phyloP scores from a whole-genome alignment of 2,329 filamentous ascomycete species.

The Arthrobotrys musiformis region DNA sequence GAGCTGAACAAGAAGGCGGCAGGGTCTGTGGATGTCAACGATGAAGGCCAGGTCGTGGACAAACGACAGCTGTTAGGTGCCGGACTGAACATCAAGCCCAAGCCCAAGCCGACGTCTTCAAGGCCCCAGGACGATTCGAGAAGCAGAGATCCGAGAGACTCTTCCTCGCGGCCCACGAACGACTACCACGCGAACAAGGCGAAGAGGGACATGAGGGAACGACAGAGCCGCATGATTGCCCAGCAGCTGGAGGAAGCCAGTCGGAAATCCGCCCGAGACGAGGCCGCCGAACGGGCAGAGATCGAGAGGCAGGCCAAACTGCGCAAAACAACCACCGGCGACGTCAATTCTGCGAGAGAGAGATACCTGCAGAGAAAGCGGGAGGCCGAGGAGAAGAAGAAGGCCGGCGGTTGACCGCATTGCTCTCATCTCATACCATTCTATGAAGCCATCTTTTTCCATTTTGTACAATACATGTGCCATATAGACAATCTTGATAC shows the following conservation, averaged over 20 bases:
- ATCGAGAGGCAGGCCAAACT: conserved; percentile 77
- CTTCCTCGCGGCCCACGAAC: conserved; percentile 25
- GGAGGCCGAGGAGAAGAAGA: conserved; percentile 76
- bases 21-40: conserved; percentile 74
- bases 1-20: conserved; percentile 66
- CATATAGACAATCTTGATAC: conserved; percentile 45
- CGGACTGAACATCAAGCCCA: conserved; percentile 77
- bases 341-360: conserved; percentile 81
- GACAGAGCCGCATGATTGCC: conserved; percentile 82
- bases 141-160: conserved; percentile 19
- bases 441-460: neutral
- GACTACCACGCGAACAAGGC: conserved; percentile 59
- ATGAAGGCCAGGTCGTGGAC: conserved; percentile 84
- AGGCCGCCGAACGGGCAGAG: conserved; percentile 73
- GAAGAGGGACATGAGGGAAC: conserved; percentile 76
- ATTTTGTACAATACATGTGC: conserved; percentile 36
- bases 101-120: conserved; percentile 68
- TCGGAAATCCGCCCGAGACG: conserved; percentile 76
- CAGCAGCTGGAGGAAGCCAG: conserved; percentile 78
- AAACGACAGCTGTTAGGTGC: conserved; percentile 81
- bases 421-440: neutral
- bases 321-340: conserved; percentile 75
- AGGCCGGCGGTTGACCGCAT: conserved; percentile 61
- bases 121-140: conserved; percentile 59
- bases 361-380: conserved; percentile 80